phyloP scores from a whole-genome alignment of 2,329 filamentous ascomycete genomes.

The Exophiala bonariae region DNA sequence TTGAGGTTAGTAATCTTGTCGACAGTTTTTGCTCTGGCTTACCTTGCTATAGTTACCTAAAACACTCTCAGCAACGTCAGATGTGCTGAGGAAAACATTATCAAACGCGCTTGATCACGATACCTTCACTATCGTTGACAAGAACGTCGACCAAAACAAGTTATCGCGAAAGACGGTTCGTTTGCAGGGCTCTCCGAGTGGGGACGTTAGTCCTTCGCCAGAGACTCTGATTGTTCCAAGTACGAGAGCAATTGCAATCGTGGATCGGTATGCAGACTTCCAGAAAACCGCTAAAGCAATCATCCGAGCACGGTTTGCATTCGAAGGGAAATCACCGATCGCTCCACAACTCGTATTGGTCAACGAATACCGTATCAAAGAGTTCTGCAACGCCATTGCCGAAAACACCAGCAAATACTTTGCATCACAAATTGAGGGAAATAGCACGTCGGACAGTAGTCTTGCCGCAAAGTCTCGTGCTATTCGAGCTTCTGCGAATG shows the following conservation, averaged over 20 bases:
- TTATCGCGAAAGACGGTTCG: no score
- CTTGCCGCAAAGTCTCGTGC: background rate
- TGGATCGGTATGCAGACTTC: slow-evolving; percentile 62
- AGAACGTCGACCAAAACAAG: no score
- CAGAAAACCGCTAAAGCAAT: slow-evolving; percentile 54
- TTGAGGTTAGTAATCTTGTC: slow-evolving; percentile 27
- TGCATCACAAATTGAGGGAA: background rate
- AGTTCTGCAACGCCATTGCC: background rate
- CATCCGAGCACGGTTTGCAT: slow-evolving; percentile 55
- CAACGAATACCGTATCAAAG: slow-evolving; percentile 55
- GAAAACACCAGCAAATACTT: background rate
- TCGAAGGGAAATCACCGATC: slow-evolving; percentile 59
- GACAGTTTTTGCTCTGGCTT: background rate
- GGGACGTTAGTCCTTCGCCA: no score
- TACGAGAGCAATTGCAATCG: slow-evolving; percentile 49
- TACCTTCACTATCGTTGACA: background rate
- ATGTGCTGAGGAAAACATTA: background rate
- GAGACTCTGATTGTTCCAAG: no score
- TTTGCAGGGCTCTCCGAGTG: no score
- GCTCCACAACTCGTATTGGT: slow-evolving; percentile 63
- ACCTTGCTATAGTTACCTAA: background rate
- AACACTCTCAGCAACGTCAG: background rate
- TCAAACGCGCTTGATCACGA: background rate
- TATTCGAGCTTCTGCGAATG: background rate
- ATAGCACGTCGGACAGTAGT: background rate